Evolutionary conservation across 2,329 filamentous ascomycete species (phyloP).

Genomic region (Diaporthe batatas): DNA sequence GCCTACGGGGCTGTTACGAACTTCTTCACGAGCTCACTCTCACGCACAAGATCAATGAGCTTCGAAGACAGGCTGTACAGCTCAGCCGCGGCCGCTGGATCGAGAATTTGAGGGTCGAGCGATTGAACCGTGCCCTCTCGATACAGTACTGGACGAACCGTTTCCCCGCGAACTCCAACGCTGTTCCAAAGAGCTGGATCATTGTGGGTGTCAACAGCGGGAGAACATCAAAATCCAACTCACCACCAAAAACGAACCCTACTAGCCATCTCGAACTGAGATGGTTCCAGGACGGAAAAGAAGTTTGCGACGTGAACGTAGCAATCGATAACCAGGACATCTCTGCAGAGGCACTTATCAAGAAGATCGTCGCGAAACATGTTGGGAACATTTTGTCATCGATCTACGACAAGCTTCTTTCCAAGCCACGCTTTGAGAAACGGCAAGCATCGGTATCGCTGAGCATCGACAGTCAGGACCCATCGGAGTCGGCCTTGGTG

Average conservation of each 20-base stretch:
- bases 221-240: slow-evolving; percentile 55
- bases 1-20: slow-evolving; percentile 84
- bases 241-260: slow-evolving; percentile 55
- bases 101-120: slow-evolving; percentile 81
- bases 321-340: slow-evolving; percentile 75
- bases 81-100: slow-evolving; percentile 81
- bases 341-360: slow-evolving; percentile 81
- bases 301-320: slow-evolving; percentile 78
- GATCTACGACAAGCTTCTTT: slow-evolving; percentile 72
- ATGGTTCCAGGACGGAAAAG: slow-evolving; percentile 88
- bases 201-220: slow-evolving; percentile 85
- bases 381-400: slow-evolving; percentile 77
- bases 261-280: slow-evolving; percentile 73
- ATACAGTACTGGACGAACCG: slow-evolving; percentile 91
- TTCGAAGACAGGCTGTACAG: slow-evolving; percentile 81
- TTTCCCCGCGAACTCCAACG: slow-evolving; percentile 63
- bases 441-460: slow-evolving; percentile 71
- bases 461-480: slow-evolving; percentile 69
- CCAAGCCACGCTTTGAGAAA: slow-evolving; percentile 72
- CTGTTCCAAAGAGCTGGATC: slow-evolving; percentile 83
- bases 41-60: slow-evolving; percentile 89
- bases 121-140: slow-evolving; percentile 83
- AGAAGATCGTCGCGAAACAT: slow-evolving; percentile 81
- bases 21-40: slow-evolving; percentile 89
- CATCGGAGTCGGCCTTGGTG: slow-evolving; percentile 75